Evolutionary conservation across 768 basidiomycete genomes (phyloP), one percentile per base, ranked within the genome.

Genomic region (Kwoniella shandongensis): DNA sequence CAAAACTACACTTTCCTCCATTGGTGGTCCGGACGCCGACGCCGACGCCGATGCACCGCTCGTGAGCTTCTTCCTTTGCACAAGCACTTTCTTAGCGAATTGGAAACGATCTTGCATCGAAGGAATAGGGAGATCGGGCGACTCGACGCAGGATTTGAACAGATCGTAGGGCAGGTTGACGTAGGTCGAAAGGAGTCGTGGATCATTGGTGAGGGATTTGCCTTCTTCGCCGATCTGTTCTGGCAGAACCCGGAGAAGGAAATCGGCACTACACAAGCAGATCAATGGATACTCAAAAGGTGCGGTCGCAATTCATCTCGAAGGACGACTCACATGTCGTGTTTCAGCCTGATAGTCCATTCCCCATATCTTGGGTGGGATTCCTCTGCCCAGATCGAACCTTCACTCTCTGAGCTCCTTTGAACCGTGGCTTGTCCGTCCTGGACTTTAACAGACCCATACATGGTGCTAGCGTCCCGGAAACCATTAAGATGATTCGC

Each of bases 71-170:
- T 89, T 93, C 66, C 91, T 82, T 67, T 86, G 69, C 67, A 89
- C 87, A 69, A 93, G 87, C 12, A 86, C 88, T 63, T 89, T 89
- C 77, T 92, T 93, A 3, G 90, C 89, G 78, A 93, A 93, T 70
- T 87, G 87, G 79, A 92, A 96, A 44, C 91, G 85, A 59, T 85
- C 83, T 73, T 92, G 90, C 78, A 89, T 88, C 56, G 87, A 83
- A 20, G 86, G 88, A 65, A 74, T 65, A 4, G 63, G 54, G 7
- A 72, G 57, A 15, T 55, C 47, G 5, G 65, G 58, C 13, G 65
- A 68, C 51, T 75, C 74, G 26, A 74, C 46, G 36, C 64, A 58
- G 1, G 46, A 54, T 41, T 75, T 74, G 69, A 76, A 72, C 30
- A 75, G 66, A 57, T 91, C 89, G 75, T 91, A 93, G 3, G 91